Conservation (phyloP, 345 rosid genomes). For the Reutealis trisperma region DNA sequence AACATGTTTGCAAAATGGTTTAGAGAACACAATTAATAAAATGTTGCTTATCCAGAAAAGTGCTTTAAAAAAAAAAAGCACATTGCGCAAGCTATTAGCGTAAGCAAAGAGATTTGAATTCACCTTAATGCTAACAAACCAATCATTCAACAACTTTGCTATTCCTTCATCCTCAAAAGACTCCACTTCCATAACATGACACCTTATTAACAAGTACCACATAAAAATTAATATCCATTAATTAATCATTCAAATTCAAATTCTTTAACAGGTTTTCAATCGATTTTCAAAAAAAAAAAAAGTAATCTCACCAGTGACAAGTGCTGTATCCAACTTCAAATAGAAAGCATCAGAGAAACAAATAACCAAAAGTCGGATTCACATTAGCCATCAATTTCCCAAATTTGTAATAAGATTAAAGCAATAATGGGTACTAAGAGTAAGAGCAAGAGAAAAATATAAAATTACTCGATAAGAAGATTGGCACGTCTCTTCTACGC, state of each 20-base stretch:
- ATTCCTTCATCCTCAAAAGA: slow-evolving; percentile 79
- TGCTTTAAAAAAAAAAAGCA: neutral
- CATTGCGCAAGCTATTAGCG: no score
- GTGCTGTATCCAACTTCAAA: slow-evolving; percentile 97
- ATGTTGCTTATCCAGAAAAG: neutral
- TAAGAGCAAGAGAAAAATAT: slow-evolving; percentile 11
- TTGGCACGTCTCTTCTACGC: slow-evolving; percentile 73
- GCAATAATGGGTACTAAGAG: neutral
- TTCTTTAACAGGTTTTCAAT: neutral
- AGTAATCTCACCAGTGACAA: slow-evolving; percentile 83
- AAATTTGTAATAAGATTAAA: slow-evolving; percentile 11
- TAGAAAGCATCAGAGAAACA: slow-evolving; percentile 26
- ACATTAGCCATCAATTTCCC: slow-evolving; percentile 1
- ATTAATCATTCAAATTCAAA: neutral
- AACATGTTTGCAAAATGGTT: slow-evolving; percentile 25
- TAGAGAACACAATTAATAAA: neutral
- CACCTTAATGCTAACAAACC: slow-evolving; percentile 90
- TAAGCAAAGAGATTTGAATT: neutral
- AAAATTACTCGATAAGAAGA: slow-evolving; percentile 81
- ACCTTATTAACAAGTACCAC: slow-evolving; percentile 45
- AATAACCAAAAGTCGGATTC: slow-evolving; percentile 25
- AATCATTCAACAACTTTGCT: slow-evolving; percentile 74
- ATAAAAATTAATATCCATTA: neutral
- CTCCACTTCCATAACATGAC: slow-evolving; percentile 98
- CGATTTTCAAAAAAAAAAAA: neutral